phyloP scores from a whole-genome alignment of 768 basidiomycete genomes.

The Lentinula aciculospora region DNA sequence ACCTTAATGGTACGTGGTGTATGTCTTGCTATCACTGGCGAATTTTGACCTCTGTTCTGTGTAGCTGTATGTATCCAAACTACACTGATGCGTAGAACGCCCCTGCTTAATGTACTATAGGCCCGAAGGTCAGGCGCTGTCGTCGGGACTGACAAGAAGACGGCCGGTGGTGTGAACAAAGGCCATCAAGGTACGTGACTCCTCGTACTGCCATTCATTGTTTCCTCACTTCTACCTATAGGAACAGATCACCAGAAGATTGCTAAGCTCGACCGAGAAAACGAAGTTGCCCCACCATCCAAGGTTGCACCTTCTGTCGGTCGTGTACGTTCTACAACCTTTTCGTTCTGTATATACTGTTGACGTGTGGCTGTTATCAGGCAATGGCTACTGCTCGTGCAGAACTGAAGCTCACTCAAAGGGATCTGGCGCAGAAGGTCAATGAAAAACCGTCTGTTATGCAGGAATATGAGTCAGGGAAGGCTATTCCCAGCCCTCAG shows the following conservation, averaged over 20 bases:
- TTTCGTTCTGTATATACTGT: neutral
- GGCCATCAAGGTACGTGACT: constrained; percentile 56
- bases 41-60: constrained; percentile 9
- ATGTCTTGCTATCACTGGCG: constrained; percentile 8
- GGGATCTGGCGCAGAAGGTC: constrained; percentile 87
- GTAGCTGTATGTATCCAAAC: constrained; percentile 45
- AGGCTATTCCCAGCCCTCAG: constrained; percentile 82
- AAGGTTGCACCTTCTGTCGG: constrained; percentile 73
- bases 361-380: constrained; percentile 26
- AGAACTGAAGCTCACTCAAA: constrained; percentile 80
- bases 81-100: neutral
- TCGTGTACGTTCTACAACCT: constrained; percentile 39
- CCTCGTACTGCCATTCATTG: neutral
- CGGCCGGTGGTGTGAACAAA: constrained; percentile 66
- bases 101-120: constrained; percentile 27
- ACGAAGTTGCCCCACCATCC: constrained; percentile 89
- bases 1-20: constrained; percentile 47
- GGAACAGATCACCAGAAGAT: constrained; percentile 92
- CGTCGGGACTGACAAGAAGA: constrained; percentile 80
- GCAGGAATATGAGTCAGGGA: constrained; percentile 86
- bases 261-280: constrained; percentile 91
- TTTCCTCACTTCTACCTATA: constrained; percentile 19
- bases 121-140: constrained; percentile 74
- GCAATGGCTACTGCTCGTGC: constrained; percentile 79
- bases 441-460: constrained; percentile 89